Evolutionary conservation across 2,329 filamentous ascomycete genomes (phyloP).

Genomic region (Penicillium sp.): DNA sequence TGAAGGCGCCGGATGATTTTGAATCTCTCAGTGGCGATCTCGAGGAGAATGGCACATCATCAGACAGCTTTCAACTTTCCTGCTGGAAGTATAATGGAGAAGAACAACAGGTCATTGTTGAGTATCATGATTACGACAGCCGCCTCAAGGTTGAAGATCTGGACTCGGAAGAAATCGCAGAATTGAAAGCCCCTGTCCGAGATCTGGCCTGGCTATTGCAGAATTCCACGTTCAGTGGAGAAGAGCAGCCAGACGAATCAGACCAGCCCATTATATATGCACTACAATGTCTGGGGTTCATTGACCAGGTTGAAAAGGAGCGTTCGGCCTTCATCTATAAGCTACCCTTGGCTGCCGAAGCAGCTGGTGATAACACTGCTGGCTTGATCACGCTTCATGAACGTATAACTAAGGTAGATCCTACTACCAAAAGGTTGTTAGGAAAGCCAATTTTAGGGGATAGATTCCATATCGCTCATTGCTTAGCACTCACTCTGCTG

Average conservation of each 20-base stretch:
- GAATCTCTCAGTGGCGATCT: slow-evolving; percentile 20
- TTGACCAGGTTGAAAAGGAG: slow-evolving; percentile 23
- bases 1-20: slow-evolving; percentile 21
- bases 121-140: slow-evolving; percentile 26
- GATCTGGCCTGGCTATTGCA: slow-evolving; percentile 27
- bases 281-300: slow-evolving; percentile 24
- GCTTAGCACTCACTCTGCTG: slow-evolving; percentile 22
- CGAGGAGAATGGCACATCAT: slow-evolving; percentile 17
- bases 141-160: slow-evolving; percentile 21
- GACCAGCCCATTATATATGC: slow-evolving; percentile 27
- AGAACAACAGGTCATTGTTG: slow-evolving; percentile 20
- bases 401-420: slow-evolving; percentile 2
- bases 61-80: slow-evolving; percentile 21
- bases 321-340: slow-evolving; percentile 24
- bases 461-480: slow-evolving; percentile 24
- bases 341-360: slow-evolving; percentile 14
- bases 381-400: slow-evolving; percentile 17
- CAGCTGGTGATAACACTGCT: neutral
- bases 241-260: neutral
- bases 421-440: neutral
- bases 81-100: slow-evolving; percentile 16
- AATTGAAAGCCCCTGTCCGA: slow-evolving; percentile 23
- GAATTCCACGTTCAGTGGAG: slow-evolving; percentile 21
- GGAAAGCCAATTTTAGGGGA: slow-evolving; percentile 19
- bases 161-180: slow-evolving; percentile 21